Percentiles rank a stretch among this genome's conserved stretches.
phyloP scores from a whole-genome alignment of 352 stramenopile genomes.

The Phytophthora cactorum region DNA sequence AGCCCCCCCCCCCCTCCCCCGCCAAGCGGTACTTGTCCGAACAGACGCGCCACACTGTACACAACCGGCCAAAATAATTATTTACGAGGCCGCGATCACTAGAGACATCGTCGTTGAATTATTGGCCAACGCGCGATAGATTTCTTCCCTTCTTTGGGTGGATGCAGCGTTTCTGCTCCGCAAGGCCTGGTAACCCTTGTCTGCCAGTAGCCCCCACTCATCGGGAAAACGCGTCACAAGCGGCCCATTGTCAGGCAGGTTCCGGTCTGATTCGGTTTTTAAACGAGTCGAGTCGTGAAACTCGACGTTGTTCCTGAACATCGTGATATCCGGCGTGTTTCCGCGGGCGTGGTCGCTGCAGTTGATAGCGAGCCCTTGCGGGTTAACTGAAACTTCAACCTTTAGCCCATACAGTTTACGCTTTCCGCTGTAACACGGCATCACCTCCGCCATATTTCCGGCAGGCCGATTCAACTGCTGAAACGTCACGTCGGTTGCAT shows the following conservation, averaged over 20 bases:
- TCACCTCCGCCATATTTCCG: background rate
- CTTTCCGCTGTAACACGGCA: constrained; percentile 12
- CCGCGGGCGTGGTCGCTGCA: constrained; percentile 4
- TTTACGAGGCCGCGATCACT: background rate
- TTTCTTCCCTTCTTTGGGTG: constrained; percentile 1
- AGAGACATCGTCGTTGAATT: background rate
- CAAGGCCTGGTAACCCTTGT: constrained; percentile 2
- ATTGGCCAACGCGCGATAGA: background rate
- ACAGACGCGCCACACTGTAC: background rate
- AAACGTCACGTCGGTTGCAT: constrained; percentile 13
- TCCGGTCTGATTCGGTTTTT: background rate
- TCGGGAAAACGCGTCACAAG: background rate
- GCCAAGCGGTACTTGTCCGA: background rate
- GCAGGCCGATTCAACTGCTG: background rate
- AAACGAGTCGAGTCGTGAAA: background rate
- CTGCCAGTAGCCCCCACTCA: constrained; percentile 4
- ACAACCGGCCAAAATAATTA: background rate
- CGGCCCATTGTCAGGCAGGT: background rate
- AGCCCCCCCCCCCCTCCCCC: background rate
- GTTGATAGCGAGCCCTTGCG: background rate
- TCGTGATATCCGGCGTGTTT: background rate
- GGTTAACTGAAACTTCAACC: constrained; percentile 2
- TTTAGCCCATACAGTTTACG: constrained; percentile 10
- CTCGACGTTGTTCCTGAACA: constrained; percentile 3
- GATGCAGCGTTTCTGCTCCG: background rate